Evolutionary conservation across 78 protist species (phyloP), one percentile per base, ranked within the genome.

Genomic region (Isochrysis galbana): DNA sequence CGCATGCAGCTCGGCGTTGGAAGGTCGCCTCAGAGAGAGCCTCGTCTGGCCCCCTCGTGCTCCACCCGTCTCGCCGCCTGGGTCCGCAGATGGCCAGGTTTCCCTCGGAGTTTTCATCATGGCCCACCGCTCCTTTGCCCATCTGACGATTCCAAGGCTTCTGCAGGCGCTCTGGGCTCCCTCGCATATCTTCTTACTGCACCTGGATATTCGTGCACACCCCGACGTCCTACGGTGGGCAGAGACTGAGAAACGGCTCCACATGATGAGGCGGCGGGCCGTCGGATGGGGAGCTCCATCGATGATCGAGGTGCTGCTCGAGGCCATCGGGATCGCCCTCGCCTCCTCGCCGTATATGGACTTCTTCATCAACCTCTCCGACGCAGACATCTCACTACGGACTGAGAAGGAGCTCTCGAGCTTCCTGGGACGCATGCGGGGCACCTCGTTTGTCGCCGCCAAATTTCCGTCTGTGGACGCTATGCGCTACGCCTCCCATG

Each of bases 351-450:
- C 25, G 17, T 17, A 1, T 39, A 11, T 44, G 29, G 88, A 80
- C 88, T 80, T 80, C 38, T 23, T 80, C 55, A 44, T 80, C 88
- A 80, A 80, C 88, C 88, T 80, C 29, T 32, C 42, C 22, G 88
- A 80, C 88, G 11, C 88, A 25, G 88, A 80, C 55, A 38, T 80
- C 38, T 34, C 88, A 54, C 88, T 80, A 23, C 88, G 88, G 23
- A 80, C 88, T 19, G n/a, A 1, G 29, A 5, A 23, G 23, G 88
- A 80, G 88, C 2, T 80, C 41, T 3, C 36, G 32, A 17, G 41
- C 36, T 80, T 80, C 88, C 38, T 80, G 39, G 39, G 5, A 3
- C 39, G 25, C 17, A 5, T 11, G 55, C 88, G 88, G 41, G 55
- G 38, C 55, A 0, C 29, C 34, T 29, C 39, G 2, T 80, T 80